These are phyloP conservation scores for Osmozyma mogii DNA, from an alignment of 805 yeast species.

Conservation along the genomic window DNA sequence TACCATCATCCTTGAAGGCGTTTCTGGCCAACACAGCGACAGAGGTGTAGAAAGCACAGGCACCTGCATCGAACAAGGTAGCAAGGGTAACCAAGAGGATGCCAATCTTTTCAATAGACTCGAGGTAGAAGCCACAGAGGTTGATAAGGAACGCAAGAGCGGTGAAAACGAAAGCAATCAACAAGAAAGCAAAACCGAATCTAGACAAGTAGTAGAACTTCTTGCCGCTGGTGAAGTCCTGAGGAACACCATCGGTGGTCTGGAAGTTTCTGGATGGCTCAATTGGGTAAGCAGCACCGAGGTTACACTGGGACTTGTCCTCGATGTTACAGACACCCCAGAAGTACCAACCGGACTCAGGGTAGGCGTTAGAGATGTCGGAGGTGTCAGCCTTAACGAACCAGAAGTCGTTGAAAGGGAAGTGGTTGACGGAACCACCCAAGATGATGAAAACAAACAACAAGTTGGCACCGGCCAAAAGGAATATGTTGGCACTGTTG, in stretches of 20 bases:
- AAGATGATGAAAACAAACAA: conserved; percentile 49
- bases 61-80: conserved; percentile 48
- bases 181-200: conserved; percentile 55
- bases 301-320: conserved; percentile 45
- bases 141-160: conserved; percentile 55
- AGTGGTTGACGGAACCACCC: conserved; percentile 52
- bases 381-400: conserved; percentile 76
- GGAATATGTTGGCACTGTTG: conserved; percentile 29
- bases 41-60: conserved; percentile 69
- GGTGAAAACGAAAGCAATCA: conserved; percentile 53
- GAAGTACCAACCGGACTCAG: conserved; percentile 68
- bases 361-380: conserved; percentile 41
- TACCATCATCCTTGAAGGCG: conserved; percentile 47
- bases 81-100: conserved; percentile 46
- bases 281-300: conserved; percentile 76
- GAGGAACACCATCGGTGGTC: conserved; percentile 44
- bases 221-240: conserved; percentile 45
- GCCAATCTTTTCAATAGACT: conserved; percentile 45
- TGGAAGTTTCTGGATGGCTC: conserved; percentile 74
- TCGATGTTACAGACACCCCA: conserved; percentile 60
- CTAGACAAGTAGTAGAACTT: conserved; percentile 58
- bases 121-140: conserved; percentile 49
- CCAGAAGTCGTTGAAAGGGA: conserved; percentile 63
- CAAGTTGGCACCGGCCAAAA: conserved; percentile 38
- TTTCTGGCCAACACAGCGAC: conserved; percentile 66